These are phyloP conservation scores for Laburnicola sp. DNA, from an alignment of 2,329 filamentous ascomycete genomes.

Conservation along the genomic window DNA sequence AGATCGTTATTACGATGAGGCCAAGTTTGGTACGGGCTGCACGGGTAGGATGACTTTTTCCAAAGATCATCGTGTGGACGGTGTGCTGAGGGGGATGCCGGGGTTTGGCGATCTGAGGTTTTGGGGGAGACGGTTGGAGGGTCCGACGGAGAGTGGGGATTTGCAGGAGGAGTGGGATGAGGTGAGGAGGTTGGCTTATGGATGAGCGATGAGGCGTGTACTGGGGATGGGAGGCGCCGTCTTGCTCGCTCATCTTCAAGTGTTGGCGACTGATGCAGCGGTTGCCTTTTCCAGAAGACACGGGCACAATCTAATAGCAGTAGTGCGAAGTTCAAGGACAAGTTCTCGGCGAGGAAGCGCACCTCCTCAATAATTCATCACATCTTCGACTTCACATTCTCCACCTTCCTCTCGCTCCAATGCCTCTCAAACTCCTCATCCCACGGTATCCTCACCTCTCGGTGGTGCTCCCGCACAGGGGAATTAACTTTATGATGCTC, in stretches of 20 bases:
- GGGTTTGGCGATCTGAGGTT: conserved; percentile 30
- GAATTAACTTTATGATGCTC: conserved; percentile 59
- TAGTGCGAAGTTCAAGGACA: too few species aligned
- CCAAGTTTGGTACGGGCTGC: conserved; percentile 39
- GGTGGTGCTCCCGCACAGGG: conserved; percentile 47
- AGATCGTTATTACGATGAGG: conserved; percentile 24
- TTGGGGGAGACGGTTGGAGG: conserved; percentile 26
- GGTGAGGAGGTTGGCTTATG: conserved; percentile 32
- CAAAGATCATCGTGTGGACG: conserved; percentile 18
- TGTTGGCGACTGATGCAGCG: too few species aligned
- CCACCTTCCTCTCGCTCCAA: conserved; percentile 16
- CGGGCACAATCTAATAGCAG: too few species aligned
- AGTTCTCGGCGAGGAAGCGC: too few species aligned
- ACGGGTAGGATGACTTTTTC: conserved; percentile 40
- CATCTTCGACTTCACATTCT: conserved; percentile 8
- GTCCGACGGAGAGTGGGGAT: conserved; percentile 22
- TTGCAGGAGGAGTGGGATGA: conserved; percentile 34
- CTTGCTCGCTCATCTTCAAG: too few species aligned
- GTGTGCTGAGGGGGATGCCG: conserved; percentile 32
- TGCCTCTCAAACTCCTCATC: conserved; percentile 49
- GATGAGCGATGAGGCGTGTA: conserved; percentile 17
- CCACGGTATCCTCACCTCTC: conserved; percentile 47
- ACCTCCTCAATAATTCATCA: background rate
- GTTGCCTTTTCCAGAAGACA: too few species aligned
- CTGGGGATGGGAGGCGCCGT: background rate